Evolutionary conservation across 306 rosid genomes (phyloP).

Genomic region (Cicer chorassanicum): DNA sequence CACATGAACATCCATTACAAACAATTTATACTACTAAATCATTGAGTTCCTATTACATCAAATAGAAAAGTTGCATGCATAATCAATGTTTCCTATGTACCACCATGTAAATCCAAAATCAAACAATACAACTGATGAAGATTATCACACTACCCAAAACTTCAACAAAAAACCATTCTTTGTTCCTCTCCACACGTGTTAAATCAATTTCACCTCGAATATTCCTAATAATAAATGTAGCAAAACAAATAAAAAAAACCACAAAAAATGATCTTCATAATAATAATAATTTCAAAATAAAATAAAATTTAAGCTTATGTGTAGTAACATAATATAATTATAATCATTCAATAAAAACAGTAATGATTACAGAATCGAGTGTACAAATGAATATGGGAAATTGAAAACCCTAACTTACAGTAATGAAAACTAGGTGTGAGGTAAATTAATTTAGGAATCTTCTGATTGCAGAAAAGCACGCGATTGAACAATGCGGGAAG

Average conservation of each 20-base stretch:
- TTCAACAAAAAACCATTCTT: slow-evolving; percentile 15
- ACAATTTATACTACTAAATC: slow-evolving; percentile 40
- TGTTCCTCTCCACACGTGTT: slow-evolving; percentile 3
- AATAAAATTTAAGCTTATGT: slow-evolving; percentile 17
- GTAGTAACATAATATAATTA: neutral
- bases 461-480: neutral
- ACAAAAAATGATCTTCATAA: neutral
- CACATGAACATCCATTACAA: slow-evolving; percentile 71
- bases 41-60: slow-evolving; percentile 36
- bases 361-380: neutral
- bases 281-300: slow-evolving; percentile 7
- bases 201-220: slow-evolving; percentile 15
- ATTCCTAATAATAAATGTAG: slow-evolving; percentile 30
- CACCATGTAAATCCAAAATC: slow-evolving; percentile 33
- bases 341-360: neutral
- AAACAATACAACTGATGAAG: slow-evolving; percentile 31
- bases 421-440: neutral
- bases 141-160: slow-evolving; percentile 9
- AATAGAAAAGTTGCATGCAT: slow-evolving; percentile 30
- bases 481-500: slow-evolving; percentile 1
- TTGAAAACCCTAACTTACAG: slow-evolving; percentile 45
- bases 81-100: slow-evolving; percentile 20
- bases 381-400: neutral
- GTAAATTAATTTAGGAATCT: neutral
- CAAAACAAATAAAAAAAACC: neutral